Evolutionary conservation across 2,329 filamentous ascomycete species (phyloP).

Genomic region (Sclerotinia nivalis): DNA sequence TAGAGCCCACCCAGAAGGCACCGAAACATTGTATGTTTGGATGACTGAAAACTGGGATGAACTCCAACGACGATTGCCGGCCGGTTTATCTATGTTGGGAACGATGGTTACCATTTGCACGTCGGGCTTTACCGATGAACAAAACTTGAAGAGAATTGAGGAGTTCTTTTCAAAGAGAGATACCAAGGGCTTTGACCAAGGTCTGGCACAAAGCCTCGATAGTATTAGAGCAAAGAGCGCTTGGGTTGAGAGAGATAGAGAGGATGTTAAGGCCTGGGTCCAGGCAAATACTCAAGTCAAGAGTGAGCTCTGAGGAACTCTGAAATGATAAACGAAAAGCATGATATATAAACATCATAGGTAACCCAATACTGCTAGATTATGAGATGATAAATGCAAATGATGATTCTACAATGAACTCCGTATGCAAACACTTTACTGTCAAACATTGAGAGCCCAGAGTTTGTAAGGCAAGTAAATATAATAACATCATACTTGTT

Average conservation of each 20-base stretch:
- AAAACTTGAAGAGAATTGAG: conserved; percentile 75
- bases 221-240: conserved; percentile 79
- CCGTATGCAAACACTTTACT: not conserved
- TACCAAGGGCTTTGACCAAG: conserved; percentile 84
- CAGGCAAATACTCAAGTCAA: conserved; percentile 53
- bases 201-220: conserved; percentile 87
- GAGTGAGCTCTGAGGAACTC: conserved; percentile 35
- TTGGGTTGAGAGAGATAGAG: conserved; percentile 75
- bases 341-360: not conserved
- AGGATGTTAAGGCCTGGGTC: conserved; percentile 74
- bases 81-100: conserved; percentile 83
- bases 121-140: conserved; percentile 73
- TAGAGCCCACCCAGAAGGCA: conserved; percentile 73
- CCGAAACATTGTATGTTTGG: conserved; percentile 79
- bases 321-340: not conserved
- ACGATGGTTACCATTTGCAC: conserved; percentile 81
- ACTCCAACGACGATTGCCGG: conserved; percentile 77
- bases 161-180: conserved; percentile 80
- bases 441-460: not conserved
- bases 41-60: conserved; percentile 87
- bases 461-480: not conserved
- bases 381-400: conserved; percentile 1
- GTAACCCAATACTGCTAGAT: not conserved
- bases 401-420: not conserved
- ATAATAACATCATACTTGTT: not conserved